Evolutionary conservation across 441 rosid genomes (phyloP).

Genomic region (Erodium trifolium): DNA sequence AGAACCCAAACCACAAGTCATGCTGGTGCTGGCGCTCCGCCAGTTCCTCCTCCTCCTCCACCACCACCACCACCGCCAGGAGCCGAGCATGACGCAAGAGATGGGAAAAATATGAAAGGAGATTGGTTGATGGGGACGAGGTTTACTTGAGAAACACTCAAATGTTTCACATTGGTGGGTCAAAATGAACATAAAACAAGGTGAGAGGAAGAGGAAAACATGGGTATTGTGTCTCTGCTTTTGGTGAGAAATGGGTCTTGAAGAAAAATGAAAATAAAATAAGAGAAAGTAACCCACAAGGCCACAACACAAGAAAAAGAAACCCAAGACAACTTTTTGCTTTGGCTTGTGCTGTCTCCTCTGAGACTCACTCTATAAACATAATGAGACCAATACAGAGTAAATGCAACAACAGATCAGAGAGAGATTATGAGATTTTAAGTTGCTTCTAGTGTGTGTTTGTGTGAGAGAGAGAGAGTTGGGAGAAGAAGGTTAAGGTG

Average conservation of each 20-base stretch:
- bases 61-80: too few species aligned
- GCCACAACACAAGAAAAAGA: neutral
- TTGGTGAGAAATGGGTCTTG: neutral
- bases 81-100: too few species aligned
- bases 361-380: neutral
- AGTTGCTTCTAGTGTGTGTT: neutral
- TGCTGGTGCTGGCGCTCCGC: too few species aligned
- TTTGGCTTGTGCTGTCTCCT: neutral
- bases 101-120: too few species aligned
- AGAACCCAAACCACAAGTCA: too few species aligned
- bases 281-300: too few species aligned
- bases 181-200: neutral
- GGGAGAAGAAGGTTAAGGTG: too few species aligned
- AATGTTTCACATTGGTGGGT: too few species aligned
- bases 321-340: neutral
- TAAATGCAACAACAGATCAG: neutral
- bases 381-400: neutral
- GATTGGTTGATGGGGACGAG: too few species aligned
- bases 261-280: neutral
- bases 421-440: neutral
- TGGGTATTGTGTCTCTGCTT: constrained; percentile 1
- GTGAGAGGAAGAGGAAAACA: neutral
- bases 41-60: too few species aligned
- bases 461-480: neutral
- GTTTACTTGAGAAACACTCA: too few species aligned